phyloP scores from a whole-genome alignment of 345 rosid species.

The Barbarea vulgaris region DNA sequence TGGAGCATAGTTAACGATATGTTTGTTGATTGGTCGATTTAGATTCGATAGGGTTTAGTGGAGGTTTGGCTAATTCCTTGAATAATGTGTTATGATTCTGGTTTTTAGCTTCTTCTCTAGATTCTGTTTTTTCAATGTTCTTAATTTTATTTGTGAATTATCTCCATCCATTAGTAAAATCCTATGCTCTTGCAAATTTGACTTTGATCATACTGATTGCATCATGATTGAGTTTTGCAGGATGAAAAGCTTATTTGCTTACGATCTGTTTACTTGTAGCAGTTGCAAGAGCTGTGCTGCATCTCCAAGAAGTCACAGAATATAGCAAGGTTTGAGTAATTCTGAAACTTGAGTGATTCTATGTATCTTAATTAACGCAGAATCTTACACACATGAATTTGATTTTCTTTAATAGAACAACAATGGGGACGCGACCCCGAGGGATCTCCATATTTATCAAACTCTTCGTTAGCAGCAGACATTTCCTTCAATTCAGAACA shows the following conservation, averaged over 20 bases:
- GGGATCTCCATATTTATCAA: constrained; percentile 56
- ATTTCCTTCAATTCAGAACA: constrained; percentile 49
- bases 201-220: not conserved
- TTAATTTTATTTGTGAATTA: not conserved
- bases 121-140: not conserved
- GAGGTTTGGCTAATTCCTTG: not conserved
- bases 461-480: constrained; percentile 50
- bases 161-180: not conserved
- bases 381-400: not conserved
- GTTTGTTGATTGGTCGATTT: constrained; percentile 15
- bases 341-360: constrained; percentile 11
- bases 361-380: not conserved
- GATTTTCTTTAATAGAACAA: constrained; percentile 36
- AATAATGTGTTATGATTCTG: constrained; percentile 6
- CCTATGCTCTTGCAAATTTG: not conserved
- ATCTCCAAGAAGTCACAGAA: too few species aligned
- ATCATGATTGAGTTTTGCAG: not conserved
- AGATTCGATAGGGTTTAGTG: constrained; percentile 30
- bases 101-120: not conserved
- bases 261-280: not conserved
- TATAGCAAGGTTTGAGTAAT: not conserved
- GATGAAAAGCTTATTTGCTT: not conserved
- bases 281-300: not conserved
- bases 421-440: constrained; percentile 66
- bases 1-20: constrained; percentile 8